phyloP scores from a whole-genome alignment of 257 asterid genomes.

The Fraxinus cuspidata region DNA sequence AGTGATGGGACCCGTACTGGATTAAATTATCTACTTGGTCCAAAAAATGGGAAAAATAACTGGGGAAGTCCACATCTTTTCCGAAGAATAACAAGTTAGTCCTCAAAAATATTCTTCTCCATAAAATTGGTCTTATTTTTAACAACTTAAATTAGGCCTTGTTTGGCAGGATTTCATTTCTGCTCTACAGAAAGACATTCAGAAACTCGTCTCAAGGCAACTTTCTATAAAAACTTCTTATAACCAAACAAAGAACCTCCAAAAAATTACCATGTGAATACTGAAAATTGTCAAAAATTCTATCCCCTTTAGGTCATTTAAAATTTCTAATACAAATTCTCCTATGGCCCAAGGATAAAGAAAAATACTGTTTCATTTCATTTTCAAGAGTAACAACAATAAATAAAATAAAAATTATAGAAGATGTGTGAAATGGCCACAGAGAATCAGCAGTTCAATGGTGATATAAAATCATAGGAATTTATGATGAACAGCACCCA shows the following conservation, averaged over 20 bases:
- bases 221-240: too few relatives aligned
- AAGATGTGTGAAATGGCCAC: slow-evolving; percentile 17
- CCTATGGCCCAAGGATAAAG: slow-evolving; percentile 26
- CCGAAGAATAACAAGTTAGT: neutral
- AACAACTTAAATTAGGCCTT: neutral
- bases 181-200: too few relatives aligned
- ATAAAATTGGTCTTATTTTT: neutral
- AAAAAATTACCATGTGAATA: neutral
- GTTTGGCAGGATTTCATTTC: too few relatives aligned
- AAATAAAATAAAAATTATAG: slow-evolving; percentile 25
- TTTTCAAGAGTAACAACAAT: slow-evolving; percentile 2
- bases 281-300: neutral
- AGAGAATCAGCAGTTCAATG: slow-evolving; percentile 7
- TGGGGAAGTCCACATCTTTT: neutral
- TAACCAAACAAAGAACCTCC: too few relatives aligned
- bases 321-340: slow-evolving; percentile 35
- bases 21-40: neutral
- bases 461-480: too few relatives aligned
- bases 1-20: neutral
- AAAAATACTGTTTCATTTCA: slow-evolving; percentile 9
- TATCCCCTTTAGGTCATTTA: slow-evolving; percentile 35
- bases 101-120: neutral
- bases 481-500: slow-evolving; percentile 53
- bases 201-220: too few relatives aligned
- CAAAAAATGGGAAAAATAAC: neutral